Evolutionary conservation across 2,329 filamentous ascomycete genomes (phyloP).

Genomic region (Colletotrichum sp.): DNA sequence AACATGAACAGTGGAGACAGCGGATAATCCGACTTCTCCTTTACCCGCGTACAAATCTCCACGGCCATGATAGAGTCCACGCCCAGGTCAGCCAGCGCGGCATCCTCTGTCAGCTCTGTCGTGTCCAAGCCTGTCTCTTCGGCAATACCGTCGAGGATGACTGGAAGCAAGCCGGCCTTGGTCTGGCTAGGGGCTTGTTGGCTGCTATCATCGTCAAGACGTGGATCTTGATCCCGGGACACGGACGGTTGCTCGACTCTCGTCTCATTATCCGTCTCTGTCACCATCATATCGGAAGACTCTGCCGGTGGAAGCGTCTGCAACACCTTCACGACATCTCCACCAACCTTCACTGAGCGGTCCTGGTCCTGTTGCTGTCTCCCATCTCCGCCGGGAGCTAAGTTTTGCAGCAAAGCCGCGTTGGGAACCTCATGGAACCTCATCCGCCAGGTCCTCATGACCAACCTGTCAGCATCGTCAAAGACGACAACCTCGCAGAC

Average conservation of each 20-base stretch:
- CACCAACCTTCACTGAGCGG: neutral
- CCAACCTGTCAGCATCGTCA: neutral
- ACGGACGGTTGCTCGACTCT: neutral
- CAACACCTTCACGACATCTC: neutral
- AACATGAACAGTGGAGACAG: neutral
- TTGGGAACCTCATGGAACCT: neutral
- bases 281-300: rapidly evolving
- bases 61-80: neutral
- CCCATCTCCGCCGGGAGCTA: neutral
- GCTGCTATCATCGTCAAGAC: neutral
- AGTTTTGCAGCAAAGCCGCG: neutral
- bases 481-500: neutral
- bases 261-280: neutral
- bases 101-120: neutral
- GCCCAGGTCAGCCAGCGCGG: neutral
- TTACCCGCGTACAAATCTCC: neutral
- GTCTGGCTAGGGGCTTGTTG: neutral
- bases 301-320: rapidly evolving
- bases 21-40: neutral
- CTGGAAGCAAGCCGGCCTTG: neutral
- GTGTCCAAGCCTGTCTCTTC: neutral
- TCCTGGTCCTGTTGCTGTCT: neutral
- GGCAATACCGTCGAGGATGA: neutral
- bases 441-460: neutral
- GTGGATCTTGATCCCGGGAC: neutral